phyloP scores from a whole-genome alignment of 2,329 filamentous ascomycete genomes.

The Neofusicoccum sp. region DNA sequence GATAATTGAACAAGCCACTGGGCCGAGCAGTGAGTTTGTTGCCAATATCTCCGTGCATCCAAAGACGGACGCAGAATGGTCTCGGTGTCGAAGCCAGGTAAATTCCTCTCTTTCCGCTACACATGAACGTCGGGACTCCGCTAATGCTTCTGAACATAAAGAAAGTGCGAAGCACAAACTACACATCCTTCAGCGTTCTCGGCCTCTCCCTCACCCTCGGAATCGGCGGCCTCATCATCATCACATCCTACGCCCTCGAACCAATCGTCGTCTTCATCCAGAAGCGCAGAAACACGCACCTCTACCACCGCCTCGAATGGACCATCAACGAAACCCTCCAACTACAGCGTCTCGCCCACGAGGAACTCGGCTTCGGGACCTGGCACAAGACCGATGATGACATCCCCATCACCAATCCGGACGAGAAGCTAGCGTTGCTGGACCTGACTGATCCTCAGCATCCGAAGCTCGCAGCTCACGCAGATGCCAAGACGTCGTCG shows the following conservation, averaged over 20 bases:
- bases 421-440: too few relatives aligned
- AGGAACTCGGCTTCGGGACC: conserved; percentile 8
- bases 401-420: too few relatives aligned
- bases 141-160: background rate
- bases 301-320: conserved; percentile 23
- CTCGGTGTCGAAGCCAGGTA: too few relatives aligned
- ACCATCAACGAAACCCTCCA: conserved; percentile 19
- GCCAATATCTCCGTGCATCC: too few relatives aligned
- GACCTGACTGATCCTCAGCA: too few relatives aligned
- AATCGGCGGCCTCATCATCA: conserved; percentile 27
- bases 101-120: too few relatives aligned
- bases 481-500: too few relatives aligned
- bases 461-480: too few relatives aligned
- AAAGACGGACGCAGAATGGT: too few relatives aligned
- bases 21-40: background rate
- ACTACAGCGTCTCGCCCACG: conserved; percentile 5
- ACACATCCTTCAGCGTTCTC: conserved; percentile 28
- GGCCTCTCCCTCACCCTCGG: conserved; percentile 29
- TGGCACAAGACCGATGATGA: too few relatives aligned
- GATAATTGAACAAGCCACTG: conserved; percentile 4
- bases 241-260: conserved; percentile 20
- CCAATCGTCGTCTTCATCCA: conserved; percentile 9
- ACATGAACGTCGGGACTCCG: too few relatives aligned
- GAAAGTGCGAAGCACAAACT: conserved; percentile 25
- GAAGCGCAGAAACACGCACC: conserved; percentile 6